These are phyloP conservation scores for Monilinia polystroma DNA, from an alignment of 2,329 filamentous ascomycete genomes.

Conservation along the genomic window DNA sequence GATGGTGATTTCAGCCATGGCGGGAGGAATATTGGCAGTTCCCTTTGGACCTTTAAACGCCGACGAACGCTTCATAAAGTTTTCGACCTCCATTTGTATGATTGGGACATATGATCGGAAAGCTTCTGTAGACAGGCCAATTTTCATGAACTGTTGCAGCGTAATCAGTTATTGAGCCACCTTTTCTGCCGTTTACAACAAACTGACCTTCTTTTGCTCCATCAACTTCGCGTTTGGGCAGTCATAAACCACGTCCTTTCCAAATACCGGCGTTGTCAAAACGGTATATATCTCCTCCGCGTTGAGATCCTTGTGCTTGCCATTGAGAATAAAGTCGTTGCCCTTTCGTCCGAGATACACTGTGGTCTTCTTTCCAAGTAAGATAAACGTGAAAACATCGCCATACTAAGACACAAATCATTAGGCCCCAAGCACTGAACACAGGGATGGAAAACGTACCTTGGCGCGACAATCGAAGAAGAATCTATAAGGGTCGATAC, in stretches of 20 bases:
- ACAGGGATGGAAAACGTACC: conserved; percentile 53
- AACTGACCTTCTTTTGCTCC: conserved; percentile 86
- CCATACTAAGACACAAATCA: conserved; percentile 59
- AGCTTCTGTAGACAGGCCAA: conserved; percentile 71
- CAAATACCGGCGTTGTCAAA: conserved; percentile 71
- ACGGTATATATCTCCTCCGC: conserved; percentile 88
- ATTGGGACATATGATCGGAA: conserved; percentile 75
- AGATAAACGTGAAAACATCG: conserved; percentile 84
- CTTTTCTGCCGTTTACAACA: not conserved
- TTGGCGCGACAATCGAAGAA: conserved; percentile 72
- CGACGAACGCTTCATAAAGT: conserved; percentile 67
- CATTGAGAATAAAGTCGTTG: conserved; percentile 90
- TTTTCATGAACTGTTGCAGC: conserved; percentile 68
- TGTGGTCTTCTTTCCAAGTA: conserved; percentile 86
- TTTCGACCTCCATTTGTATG: conserved; percentile 71
- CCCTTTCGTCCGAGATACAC: conserved; percentile 78
- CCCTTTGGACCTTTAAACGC: conserved; percentile 68
- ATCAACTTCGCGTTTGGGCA: conserved; percentile 89
- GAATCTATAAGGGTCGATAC: conserved; percentile 90
- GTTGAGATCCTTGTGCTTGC: conserved; percentile 84
- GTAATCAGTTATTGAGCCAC: conserved; percentile 28
- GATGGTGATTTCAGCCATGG: conserved; percentile 83
- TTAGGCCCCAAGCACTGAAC: conserved; percentile 24
- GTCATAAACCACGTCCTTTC: conserved; percentile 84
- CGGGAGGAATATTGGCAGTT: conserved; percentile 67